Conservation (phyloP, 1,284 basidiomycete genomes). For the Moniliophthora roreri region DNA sequence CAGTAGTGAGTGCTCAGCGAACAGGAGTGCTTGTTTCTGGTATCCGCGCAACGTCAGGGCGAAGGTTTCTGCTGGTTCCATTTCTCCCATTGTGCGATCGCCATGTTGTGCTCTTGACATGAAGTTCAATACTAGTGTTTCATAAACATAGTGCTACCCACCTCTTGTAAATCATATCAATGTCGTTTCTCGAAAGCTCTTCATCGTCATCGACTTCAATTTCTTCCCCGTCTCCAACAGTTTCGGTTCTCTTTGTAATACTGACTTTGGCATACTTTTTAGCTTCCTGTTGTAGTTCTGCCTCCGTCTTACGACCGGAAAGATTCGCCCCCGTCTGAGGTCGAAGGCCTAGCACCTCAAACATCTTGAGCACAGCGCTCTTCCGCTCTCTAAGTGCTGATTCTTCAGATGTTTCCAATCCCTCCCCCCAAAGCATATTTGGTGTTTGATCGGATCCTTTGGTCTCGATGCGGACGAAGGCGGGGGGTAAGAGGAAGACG, state of each 20-base stretch:
- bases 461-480: conserved; percentile 54
- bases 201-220: conserved; percentile 77
- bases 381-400: conserved; percentile 77
- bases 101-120: conserved; percentile 77
- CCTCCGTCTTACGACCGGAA: conserved; percentile 31
- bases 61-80: conserved; percentile 84
- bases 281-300: conserved; percentile 40
- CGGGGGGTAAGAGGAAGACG: conserved; percentile 61
- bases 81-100: conserved; percentile 76
- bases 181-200: conserved; percentile 74
- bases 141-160: conserved; percentile 27
- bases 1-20: conserved; percentile 20
- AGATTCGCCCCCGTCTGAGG: conserved; percentile 47
- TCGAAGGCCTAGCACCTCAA: conserved; percentile 62
- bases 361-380: conserved; percentile 60
- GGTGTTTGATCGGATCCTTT: conserved; percentile 33
- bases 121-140: background rate
- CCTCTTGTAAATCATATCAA: conserved; percentile 83
- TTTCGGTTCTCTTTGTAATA: conserved; percentile 43
- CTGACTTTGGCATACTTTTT: conserved; percentile 32
- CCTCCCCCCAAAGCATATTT: conserved; percentile 60
- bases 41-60: conserved; percentile 81
- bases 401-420: conserved; percentile 75
- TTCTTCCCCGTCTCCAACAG: conserved; percentile 67
- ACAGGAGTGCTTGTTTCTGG: conserved; percentile 91